These are phyloP conservation scores for Rhododendron mucronatum DNA, from an alignment of 148 eudicot species.

Conservation along the genomic window DNA sequence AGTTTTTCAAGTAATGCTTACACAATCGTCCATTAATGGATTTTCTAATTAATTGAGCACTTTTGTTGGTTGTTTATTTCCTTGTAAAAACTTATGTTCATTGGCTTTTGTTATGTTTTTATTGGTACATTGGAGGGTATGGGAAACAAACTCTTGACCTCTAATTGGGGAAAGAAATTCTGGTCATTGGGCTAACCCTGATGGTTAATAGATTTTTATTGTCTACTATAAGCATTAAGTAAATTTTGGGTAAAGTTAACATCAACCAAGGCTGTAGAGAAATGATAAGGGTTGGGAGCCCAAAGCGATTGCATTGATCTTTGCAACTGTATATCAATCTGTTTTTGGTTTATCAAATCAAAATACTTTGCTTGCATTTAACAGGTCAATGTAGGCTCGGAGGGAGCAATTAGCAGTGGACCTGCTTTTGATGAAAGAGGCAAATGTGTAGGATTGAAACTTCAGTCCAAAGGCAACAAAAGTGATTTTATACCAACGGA, in stretches of 20 bases:
- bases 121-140: not conserved
- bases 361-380: not conserved
- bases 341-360: not conserved
- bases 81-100: not conserved
- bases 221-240: not conserved
- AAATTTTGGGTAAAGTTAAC: not conserved
- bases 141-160: not conserved
- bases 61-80: not conserved
- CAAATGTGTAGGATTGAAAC: not conserved
- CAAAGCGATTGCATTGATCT: not conserved
- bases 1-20: not conserved
- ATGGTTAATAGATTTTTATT: not conserved
- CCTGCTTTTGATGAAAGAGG: not conserved
- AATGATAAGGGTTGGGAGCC: not conserved
- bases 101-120: not conserved
- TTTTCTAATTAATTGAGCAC: not conserved
- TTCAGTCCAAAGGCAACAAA: not conserved
- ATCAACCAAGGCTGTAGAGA: not conserved
- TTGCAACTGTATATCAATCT: not conserved
- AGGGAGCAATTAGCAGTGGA: not conserved
- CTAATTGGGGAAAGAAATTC: not conserved
- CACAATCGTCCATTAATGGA: no score
- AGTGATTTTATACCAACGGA: not conserved
- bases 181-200: not conserved
- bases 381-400: not conserved